These are phyloP conservation scores for Medicago lupulina DNA, from an alignment of 306 rosid genomes.

Conservation along the genomic window DNA sequence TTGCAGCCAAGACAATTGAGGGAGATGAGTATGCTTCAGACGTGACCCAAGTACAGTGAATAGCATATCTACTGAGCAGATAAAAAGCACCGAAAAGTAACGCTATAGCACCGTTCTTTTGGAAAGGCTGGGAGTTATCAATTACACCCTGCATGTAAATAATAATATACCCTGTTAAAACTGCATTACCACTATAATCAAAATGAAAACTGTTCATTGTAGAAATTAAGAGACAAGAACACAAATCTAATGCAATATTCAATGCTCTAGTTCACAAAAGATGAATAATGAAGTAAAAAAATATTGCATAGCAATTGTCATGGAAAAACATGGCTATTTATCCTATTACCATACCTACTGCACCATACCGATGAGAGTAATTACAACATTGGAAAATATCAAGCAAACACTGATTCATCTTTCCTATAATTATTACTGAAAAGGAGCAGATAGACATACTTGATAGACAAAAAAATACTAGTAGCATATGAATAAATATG, in stretches of 20 bases:
- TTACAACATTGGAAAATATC: constrained; percentile 28
- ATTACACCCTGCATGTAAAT: constrained; percentile 67
- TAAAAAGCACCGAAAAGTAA: constrained; percentile 94
- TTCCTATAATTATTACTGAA: constrained; percentile 15
- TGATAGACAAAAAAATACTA: neutral
- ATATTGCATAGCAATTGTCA: constrained; percentile 9
- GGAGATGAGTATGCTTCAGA: constrained; percentile 99
- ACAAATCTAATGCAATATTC: constrained; percentile 10
- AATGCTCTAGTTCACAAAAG: constrained; percentile 18
- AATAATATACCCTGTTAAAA: constrained; percentile 23
- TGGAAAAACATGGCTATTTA: constrained; percentile 31
- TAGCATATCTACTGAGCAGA: constrained; percentile 89
- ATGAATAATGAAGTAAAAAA: constrained; percentile 27
- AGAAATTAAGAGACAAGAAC: constrained; percentile 18
- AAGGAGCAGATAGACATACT: neutral
- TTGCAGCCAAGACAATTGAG: constrained; percentile 97
- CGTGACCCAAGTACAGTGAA: constrained; percentile 99
- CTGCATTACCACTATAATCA: constrained; percentile 22
- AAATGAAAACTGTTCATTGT: neutral
- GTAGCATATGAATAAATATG: neutral
- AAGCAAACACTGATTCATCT: constrained; percentile 20
- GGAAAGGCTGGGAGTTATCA: constrained; percentile 97
- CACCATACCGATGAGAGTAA: neutral
- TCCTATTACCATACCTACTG: constrained; percentile 7
- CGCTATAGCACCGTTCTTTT: constrained; percentile 79